Base-by-base conservation (phyloP, 371 early-diverging fungal genomes). In the Rhizopus delemar region DNA sequence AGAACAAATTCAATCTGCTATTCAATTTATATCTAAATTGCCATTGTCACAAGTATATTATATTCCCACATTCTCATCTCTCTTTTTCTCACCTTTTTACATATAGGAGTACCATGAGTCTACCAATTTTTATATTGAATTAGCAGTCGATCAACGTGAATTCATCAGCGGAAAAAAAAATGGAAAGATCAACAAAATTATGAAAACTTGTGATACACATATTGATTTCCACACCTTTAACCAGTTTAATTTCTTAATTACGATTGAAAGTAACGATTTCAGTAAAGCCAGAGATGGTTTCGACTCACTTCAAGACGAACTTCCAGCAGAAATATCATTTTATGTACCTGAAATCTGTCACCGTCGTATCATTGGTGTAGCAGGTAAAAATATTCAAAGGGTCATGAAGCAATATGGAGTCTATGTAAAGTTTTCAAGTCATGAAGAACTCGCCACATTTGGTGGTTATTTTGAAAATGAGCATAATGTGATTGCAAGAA, bases 401-500 rank as follows among this genome's bases (percentile, higher is more conserved):
- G 93, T 95, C 63, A 97, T 97, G 97, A 97, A 95, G 61, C 91
- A 93, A 65, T 93, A 87, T 63, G 95, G 94, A 29, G 96, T 97
- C 3, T 95, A 94, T 60, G 93, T 97, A 55, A 97, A 95, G 68
- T 95, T 95, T 67, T 87, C 87, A 34, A 93, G 89, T 57, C 83
- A 88, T 2, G 91, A 91, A 41, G 94, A 93, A 65, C 86, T 84
- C 58, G 84, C 86, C 11, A 74, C 79, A 5, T 68, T 89, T 13
- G 92, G 92, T 32, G 93, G 92, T 2, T 90, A 91, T 64, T 88
- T 84, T 59, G 91, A 90, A 63, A 89, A 87, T 65, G 78, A 83
- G 49, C 90, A 93, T 69, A 93, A 93, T 53, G 93, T 93, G 16
- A 88, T 93, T 28, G 92, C 91, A 4, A 77, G 93, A 33, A 93